Base-by-base conservation (phyloP, 768 basidiomycete species). In the Tylopilus rubrobrunneus region DNA sequence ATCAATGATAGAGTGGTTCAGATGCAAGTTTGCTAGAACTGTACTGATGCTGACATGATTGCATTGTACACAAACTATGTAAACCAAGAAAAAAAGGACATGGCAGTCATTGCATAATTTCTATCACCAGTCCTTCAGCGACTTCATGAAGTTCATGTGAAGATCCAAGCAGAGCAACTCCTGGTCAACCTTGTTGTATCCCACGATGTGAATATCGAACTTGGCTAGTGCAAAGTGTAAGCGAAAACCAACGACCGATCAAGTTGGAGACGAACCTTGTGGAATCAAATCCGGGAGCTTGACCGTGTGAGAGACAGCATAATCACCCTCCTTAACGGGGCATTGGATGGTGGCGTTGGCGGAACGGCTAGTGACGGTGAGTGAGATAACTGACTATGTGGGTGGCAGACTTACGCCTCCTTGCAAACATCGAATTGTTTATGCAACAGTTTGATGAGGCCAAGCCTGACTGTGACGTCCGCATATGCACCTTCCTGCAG, bases 281-380 rank as follows among this genome's bases (percentile, higher is more conserved):
- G 97, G 97, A 48, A 99, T 95, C 73, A 98, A 93, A 62, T 79
- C 89, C 12, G 97, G 97, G 12, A 99, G 76, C 17, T 80, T 76
- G 48, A 98, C 93, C 1, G 86, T 92, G 61, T 98, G 93, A 9
- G 72, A 72, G 40, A 98, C 82, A n/a, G 64, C 72, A 69, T 98
- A 86, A 0, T 73, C 52, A 2, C 91, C 94, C 37, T 76, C 69
- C 45, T 85, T 61, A 19, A 98, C 85, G 2, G 97, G 97, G 69
- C 97, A 98, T 65, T 88, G 83, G 17, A 98, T 73, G 27, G 76
- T 78, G 5, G 85, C 80, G 60, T 98, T 84, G 17, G 86, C 86
- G 27, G 85, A 83, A 50, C 79, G 79, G 31, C 95, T 96, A 43
- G 45, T 45, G 33, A 52, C 4, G 4, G 28, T 66, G 17, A 60